Base-by-base conservation (phyloP, 495 filamentous ascomycete species). In the Aspergillus hancockii region DNA sequence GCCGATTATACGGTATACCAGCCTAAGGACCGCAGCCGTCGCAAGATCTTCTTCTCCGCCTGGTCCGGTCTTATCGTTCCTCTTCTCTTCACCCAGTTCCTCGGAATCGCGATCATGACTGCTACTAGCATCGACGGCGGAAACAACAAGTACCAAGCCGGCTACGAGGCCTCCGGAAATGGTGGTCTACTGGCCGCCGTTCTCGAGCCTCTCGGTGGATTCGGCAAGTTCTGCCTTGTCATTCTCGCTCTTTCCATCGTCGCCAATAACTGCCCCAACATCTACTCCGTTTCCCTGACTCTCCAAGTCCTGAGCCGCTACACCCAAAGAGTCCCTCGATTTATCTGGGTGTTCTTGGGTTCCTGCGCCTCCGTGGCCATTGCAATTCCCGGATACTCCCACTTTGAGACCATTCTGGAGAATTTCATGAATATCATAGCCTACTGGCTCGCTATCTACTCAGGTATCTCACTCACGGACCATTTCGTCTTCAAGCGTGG, bases 1-100 rank as follows among this genome's bases (percentile, higher is more conserved):
- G 87, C 90, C 38, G 90, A 94, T 64, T 93, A 93, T 73, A 91
- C 88, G 21, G 88, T 91, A 12, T 93, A 95, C 71, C 90, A 92
- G 62, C 90, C 90, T 1, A 71, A 78, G 1, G 74, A 73, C 55
- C 80, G 80, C 46, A 83, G 83, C 49, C 80, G 84, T 22, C 68
- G 67, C 38, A 83, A 81, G 49, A 77, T 91, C 49, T 95, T 93
- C 73, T 55, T 84, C 54, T 85, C 84, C 68, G 89, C 88, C 22
- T 92, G 85, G 72, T 67, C 74, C 19, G 91, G 91, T 22, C 79
- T 94, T 19, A 85, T 88, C 58, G 64, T 88, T 58, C 85, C 91
- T 1, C 82, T 93, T 0, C 73, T 89, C 43, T 92, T 95, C 75
- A 88, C 86, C 4, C 82, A 93, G 70, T 87, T 93, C 71, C 83